phyloP scores from a whole-genome alignment of 352 stramenopile genomes.

The Globisporangium nagaii region DNA sequence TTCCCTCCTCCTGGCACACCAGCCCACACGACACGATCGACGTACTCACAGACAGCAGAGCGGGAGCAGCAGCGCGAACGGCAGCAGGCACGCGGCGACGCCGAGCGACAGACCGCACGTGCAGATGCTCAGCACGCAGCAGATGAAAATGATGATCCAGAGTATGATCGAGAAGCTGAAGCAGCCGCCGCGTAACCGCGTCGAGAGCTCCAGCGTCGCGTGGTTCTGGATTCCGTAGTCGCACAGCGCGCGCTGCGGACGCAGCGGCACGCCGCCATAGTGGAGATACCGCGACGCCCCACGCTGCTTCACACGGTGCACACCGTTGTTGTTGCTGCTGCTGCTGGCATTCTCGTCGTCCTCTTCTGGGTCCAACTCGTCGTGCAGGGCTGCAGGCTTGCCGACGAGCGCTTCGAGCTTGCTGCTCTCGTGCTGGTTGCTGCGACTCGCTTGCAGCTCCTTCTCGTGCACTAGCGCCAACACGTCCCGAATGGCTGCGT shows the following conservation, averaged over 20 bases:
- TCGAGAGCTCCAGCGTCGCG: conserved; percentile 45
- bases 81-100: conserved; percentile 48
- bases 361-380: not conserved
- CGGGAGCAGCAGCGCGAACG: conserved; percentile 52
- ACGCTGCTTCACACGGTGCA: not conserved
- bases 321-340: not conserved
- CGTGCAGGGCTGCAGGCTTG: not conserved
- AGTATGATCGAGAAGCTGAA: conserved; percentile 70
- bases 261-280: conserved; percentile 60
- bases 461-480: conserved; percentile 26
- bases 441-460: conserved; percentile 1
- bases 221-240: conserved; percentile 72
- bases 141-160: conserved; percentile 76
- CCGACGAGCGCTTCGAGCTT: not conserved
- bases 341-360: not conserved
- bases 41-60: conserved; percentile 56
- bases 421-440: not conserved
- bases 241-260: conserved; percentile 26
- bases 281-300: conserved; percentile 30
- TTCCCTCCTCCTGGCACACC: not conserved
- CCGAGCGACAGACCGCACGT: conserved; percentile 66
- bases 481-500: conserved; percentile 33
- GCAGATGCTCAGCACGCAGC: conserved; percentile 62
- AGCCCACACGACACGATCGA: not conserved
- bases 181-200: conserved; percentile 52